Percentiles rank a stretch among this genome's conserved stretches.
Conservation (phyloP, 1,284 basidiomycete species). For the Takashimella tepidaria region DNA sequence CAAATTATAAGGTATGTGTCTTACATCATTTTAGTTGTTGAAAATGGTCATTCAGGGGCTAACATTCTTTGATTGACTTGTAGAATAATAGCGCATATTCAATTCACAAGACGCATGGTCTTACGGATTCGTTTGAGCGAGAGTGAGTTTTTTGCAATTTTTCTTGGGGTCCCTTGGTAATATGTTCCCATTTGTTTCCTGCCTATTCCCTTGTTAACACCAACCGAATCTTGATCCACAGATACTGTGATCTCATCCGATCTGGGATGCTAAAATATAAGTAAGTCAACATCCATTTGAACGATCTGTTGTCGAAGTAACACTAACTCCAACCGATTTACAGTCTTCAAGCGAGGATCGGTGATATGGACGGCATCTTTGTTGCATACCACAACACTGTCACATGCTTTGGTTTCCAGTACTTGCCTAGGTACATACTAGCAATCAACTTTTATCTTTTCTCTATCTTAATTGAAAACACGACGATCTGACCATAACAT, state of each 20-base stretch:
- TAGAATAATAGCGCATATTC: conserved; percentile 72
- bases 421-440: conserved; percentile 59
- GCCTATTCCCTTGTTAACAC: no score
- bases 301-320: not conserved
- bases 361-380: conserved; percentile 94
- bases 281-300: no score
- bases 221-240: no score
- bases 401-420: conserved; percentile 90
- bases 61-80: not conserved
- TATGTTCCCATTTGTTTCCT: no score
- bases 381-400: conserved; percentile 92
- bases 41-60: conserved; percentile 4
- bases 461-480: not conserved
- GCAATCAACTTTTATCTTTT: no score
- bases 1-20: conserved; percentile 69
- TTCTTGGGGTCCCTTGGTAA: no score
- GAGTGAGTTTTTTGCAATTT: conserved; percentile 57
- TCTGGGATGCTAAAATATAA: conserved; percentile 94
- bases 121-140: conserved; percentile 70
- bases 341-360: conserved; percentile 92
- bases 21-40: not conserved
- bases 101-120: conserved; percentile 60
- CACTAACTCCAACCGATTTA: not conserved
- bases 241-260: conserved; percentile 83
- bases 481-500: not conserved